A percentile compares a stretch with the other conserved stretches of the same genome.
These are phyloP conservation scores for Picea glauca DNA, from an alignment of 75 land plant genomes.

Conservation along the genomic window DNA sequence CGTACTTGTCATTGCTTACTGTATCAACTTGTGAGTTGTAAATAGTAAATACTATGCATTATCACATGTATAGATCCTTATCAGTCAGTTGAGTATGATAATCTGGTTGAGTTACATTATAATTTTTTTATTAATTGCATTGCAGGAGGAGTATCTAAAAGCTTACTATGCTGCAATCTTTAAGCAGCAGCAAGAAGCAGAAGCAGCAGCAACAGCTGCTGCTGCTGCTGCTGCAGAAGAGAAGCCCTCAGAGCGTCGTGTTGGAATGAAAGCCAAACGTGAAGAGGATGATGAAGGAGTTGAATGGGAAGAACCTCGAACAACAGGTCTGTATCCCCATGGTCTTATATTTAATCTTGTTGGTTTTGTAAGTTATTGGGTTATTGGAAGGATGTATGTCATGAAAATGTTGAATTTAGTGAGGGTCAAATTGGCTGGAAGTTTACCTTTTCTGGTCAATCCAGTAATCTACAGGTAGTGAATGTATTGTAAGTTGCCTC, in stretches of 20 bases:
- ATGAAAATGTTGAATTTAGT: background rate
- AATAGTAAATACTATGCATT: background rate
- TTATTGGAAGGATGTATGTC: background rate
- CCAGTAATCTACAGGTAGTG: background rate
- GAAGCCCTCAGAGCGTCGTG: slow-evolving; percentile 36
- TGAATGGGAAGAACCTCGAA: slow-evolving; percentile 80
- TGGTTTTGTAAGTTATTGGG: background rate
- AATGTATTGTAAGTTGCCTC: background rate
- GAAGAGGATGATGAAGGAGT: slow-evolving; percentile 67
- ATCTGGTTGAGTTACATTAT: background rate
- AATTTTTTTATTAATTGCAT: background rate
- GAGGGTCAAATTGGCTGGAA: background rate
- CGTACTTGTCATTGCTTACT: background rate
- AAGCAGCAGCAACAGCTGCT: slow-evolving; percentile 13
- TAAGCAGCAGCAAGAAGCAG: slow-evolving; percentile 47
- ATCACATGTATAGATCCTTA: background rate
- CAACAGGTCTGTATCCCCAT: slow-evolving; percentile 29
- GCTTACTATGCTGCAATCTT: slow-evolving; percentile 79
- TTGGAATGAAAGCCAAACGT: slow-evolving; percentile 63
- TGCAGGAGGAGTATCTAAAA: slow-evolving; percentile 78
- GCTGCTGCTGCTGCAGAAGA: slow-evolving; percentile 20
- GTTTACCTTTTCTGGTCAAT: background rate
- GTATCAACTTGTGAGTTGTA: background rate
- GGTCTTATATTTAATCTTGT: background rate
- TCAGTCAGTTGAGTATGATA: background rate